Evolutionary conservation across 2,329 filamentous ascomycete species (phyloP).

Genomic region (Arthrobotrys sinensis): DNA sequence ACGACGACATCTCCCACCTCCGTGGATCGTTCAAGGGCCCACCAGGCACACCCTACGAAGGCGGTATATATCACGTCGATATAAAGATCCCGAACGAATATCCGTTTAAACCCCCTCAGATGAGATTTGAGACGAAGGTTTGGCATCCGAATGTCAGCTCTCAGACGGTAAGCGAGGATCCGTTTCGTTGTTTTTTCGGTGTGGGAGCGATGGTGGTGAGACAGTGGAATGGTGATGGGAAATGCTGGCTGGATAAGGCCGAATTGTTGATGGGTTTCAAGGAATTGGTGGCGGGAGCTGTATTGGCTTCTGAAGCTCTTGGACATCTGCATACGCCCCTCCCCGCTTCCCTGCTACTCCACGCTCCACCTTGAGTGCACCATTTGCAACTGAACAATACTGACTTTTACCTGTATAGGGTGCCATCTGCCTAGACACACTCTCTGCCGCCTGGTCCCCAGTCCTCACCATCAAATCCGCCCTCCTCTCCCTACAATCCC

Average conservation of each 20-base stretch:
- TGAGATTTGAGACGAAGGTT: slow-evolving; percentile 92
- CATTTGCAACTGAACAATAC: not conserved
- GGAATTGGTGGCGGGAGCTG: not conserved
- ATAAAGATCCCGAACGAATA: slow-evolving; percentile 91
- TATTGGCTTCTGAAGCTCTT: not conserved
- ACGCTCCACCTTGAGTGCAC: slow-evolving; percentile 8
- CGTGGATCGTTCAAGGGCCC: slow-evolving; percentile 87
- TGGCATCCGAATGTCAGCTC: slow-evolving; percentile 99
- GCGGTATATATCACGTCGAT: slow-evolving; percentile 84
- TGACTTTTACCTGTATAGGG: slow-evolving; percentile 73
- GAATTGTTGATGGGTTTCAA: not conserved
- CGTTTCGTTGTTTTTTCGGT: not conserved
- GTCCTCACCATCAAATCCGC: slow-evolving; percentile 97
- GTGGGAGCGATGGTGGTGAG: not conserved
- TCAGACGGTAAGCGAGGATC: slow-evolving; percentile 78
- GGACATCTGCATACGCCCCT: not conserved
- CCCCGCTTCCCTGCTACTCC: slow-evolving; percentile 33
- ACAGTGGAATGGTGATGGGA: not conserved
- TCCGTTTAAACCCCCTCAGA: slow-evolving; percentile 90
- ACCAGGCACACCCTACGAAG: slow-evolving; percentile 93
- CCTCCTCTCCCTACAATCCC: slow-evolving; percentile 90
- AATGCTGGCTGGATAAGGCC: not conserved
- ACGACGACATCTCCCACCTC: slow-evolving; percentile 83
- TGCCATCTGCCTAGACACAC: slow-evolving; percentile 95
- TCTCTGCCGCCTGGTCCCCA: slow-evolving; percentile 91